Conservation (phyloP, 2,329 filamentous ascomycete species). For the Colletotrichum lindemuthianum region DNA sequence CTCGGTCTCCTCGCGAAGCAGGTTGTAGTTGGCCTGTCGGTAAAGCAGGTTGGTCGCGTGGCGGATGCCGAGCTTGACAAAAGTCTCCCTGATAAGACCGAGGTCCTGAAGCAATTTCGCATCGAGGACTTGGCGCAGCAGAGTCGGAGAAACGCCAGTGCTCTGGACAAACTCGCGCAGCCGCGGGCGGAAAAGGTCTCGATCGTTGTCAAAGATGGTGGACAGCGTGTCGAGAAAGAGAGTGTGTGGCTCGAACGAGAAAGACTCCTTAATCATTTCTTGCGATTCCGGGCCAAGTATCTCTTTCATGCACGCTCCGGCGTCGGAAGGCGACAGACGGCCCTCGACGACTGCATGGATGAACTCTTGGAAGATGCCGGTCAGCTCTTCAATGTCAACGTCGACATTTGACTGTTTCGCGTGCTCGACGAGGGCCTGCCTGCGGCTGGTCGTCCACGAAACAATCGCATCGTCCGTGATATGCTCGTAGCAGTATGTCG, state of each 20-base stretch:
- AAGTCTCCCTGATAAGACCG: slow-evolving; percentile 85
- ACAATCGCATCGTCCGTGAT: slow-evolving; percentile 76
- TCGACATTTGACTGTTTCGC: slow-evolving; percentile 72
- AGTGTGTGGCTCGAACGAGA: slow-evolving; percentile 69
- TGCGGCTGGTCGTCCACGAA: slow-evolving; percentile 75
- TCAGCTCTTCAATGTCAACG: slow-evolving; percentile 75
- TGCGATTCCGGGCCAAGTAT: slow-evolving; percentile 70
- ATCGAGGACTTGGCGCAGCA: slow-evolving; percentile 88
- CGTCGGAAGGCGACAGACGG: slow-evolving; percentile 72
- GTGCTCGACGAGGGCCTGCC: slow-evolving; percentile 70
- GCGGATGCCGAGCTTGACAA: slow-evolving; percentile 83
- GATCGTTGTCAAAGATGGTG: slow-evolving; percentile 78
- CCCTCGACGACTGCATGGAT: slow-evolving; percentile 78
- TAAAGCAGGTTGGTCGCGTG: slow-evolving; percentile 95
- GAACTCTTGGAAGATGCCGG: slow-evolving; percentile 85
- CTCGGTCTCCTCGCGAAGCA: slow-evolving; percentile 94
- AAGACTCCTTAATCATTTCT: slow-evolving; percentile 60
- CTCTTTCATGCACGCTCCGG: slow-evolving; percentile 77
- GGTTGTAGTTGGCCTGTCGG: slow-evolving; percentile 95
- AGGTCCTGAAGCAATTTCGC: slow-evolving; percentile 77
- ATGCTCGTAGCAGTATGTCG: slow-evolving; percentile 77
- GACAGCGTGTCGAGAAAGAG: slow-evolving; percentile 87
- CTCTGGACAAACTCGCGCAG: slow-evolving; percentile 77
- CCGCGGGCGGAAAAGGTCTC: slow-evolving; percentile 55
- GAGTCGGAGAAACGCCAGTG: slow-evolving; percentile 74